Evolutionary conservation across 306 rosid genomes (phyloP), one percentile per base, ranked within the genome.

Genomic region (Fragaria vesca): DNA sequence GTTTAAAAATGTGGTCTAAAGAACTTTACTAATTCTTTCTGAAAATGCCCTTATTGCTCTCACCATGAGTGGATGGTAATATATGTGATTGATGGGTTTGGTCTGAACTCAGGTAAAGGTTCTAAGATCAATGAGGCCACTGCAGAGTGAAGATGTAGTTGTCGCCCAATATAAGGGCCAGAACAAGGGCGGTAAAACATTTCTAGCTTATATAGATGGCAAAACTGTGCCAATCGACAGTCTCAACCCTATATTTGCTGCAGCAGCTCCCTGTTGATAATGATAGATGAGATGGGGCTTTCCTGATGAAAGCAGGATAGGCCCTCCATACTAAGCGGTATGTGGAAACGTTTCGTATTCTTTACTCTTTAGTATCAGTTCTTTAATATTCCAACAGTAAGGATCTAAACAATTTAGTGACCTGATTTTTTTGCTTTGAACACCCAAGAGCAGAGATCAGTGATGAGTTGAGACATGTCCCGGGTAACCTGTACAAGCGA

Each of bases 281-380:
- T 81, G 98, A 95, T 38, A 86, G 98, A 88, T 94, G 98, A 97
- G 98, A 94, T 80, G 97, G 97, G 18, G 98, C 98, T 66, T 92
- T 94, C 85, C 89, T 94, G 67, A 92, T 94, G 98, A 94, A 90
- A 86, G 97, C 98, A 47, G 98, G 98, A 79, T 92, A 94, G 88
- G 98, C 98, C 28, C 28, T 28, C 28, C 28, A 28, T 28, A 28
- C 28, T 28, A 28, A 28, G 28, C 28, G 28, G 28, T 28, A 28
- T 28, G 28, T 28, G 28, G 28, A 28, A 28, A 28, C 28, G 28
- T 28, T 28, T 28, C 28, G 28, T 28, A 28, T 28, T 28, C 28
- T 28, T 28, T 28, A 28, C 55, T 45, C 46, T 32, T 73, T 38
- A 46, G 54, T 28, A 45, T 30, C 52, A 13, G 4, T 51, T 12